Base-by-base conservation (phyloP, 1,284 basidiomycete genomes). In the Phaffia rhodozyma region DNA sequence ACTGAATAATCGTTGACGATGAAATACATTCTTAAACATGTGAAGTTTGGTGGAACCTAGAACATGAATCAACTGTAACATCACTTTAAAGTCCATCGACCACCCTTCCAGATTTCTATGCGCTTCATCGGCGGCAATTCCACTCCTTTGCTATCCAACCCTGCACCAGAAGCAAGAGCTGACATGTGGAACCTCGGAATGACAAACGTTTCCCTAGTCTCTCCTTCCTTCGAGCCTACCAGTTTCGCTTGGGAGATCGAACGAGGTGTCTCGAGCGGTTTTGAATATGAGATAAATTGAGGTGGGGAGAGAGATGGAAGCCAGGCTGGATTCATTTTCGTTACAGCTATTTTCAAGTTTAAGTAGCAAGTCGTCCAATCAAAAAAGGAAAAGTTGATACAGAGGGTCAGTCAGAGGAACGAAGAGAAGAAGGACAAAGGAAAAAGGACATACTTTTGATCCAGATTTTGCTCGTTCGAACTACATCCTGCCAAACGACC, bases 271-370 rank as follows among this genome's bases (percentile, higher is more conserved):
- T 86, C 87, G 34, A 84, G 73, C 0, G 91, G 87, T 74, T 92
- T 93, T 5, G 87, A 89, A 73, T 90, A 97, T 0, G 85, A 54
- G 51, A 66, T 87, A 75, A 93, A 97, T 58, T 97, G 76, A 0
- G 85, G 80, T 56, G 82, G 79, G 55, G 89, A 94, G 16, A 98
- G 79, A 0, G 82, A 82, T 2, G 87, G 80, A 50, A 99, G 75
- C 96, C 96, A 99, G 11, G 83, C 82, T 0, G 91, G 83, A 75
- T 98, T 96, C 69, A 97, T 82, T 53, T 86, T 80, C 0, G 92
- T 96, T 29, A 92, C 71, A 43, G 84, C 88, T 90, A 69, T 1
- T 58, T n/a, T 23, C n/a, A 62, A 32, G 34, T 23, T 61, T 43
- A 32, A 48, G 69, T 18, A 69, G 65, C 51, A 25, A 65, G 53